Evolutionary conservation across 179 eudicot species (phyloP), one percentile per base, ranked within the genome.

Genomic region (Actinidia polygama): DNA sequence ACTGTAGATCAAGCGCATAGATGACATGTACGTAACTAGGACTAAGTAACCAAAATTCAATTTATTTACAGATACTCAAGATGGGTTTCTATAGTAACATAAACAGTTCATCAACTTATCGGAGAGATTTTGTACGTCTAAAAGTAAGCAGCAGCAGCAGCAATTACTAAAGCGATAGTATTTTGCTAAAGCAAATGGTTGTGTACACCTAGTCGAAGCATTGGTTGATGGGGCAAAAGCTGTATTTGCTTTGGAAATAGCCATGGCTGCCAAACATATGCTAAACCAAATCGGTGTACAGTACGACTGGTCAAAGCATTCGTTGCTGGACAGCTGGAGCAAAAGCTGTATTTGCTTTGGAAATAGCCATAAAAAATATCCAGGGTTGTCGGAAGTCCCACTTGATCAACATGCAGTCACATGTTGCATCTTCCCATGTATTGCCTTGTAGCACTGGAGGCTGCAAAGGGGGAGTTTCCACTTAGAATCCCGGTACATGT

Each of bases 401-500:
- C 54, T n/a, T 44, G 16, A 62, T 79, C 55, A 88, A 85, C 87
- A 86, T n/a, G 87, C 79, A 78, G 63, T 64, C 75, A 74, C 55
- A 36, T 81, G 44, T 7, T 73, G 84, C 79, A 67, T 66, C 77
- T 77, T 79, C 69, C 68, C 87, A 73, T 90, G 92, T 49, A 92
- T 83, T 36, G 96, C 94, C 87, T 93, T 95, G 94, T 95, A 95
- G 90, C 98, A 95, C 51, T 87, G 90, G 40, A 95, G 94, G 85
- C 98, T 93, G 90, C 98, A 95, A 11, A 95, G 94, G 9, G 97
- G 98, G 77, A 93, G 85, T 84, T 90, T 93, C 5, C 94, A 89
- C 92, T 92, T 93, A 1, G 98, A 93, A 85, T 93, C 97, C 66
- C 98, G 86, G 68, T 95, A 95, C 85, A 91, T 95, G 93, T 92